Evolutionary conservation across 176 grass and related monocot genomes (phyloP).

Genomic region (Juncus effusus): DNA sequence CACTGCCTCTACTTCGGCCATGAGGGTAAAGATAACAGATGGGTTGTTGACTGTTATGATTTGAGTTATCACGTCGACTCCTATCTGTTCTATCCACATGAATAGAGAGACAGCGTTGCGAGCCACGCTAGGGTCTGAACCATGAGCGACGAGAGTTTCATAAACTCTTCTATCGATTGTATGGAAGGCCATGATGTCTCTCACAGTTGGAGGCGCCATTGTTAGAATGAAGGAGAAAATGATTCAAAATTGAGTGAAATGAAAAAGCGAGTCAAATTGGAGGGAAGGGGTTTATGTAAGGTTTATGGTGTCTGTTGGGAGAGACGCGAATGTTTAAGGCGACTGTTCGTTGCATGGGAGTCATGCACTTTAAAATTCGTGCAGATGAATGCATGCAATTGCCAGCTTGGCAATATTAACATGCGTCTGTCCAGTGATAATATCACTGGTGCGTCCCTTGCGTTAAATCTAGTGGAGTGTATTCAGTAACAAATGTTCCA

Average conservation of each 20-base stretch:
- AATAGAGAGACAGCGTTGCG: slow-evolving; percentile 48
- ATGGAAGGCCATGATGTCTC: slow-evolving; percentile 47
- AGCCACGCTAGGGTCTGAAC: slow-evolving; percentile 16
- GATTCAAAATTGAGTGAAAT: neutral
- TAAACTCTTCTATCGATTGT: slow-evolving; percentile 27
- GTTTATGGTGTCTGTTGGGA: too few species aligned
- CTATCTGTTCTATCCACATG: slow-evolving; percentile 41
- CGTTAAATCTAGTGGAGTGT: too few species aligned
- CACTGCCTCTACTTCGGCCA: slow-evolving; percentile 34
- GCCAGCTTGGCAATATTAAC: too few species aligned
- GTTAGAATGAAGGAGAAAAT: neutral
- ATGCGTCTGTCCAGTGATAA: too few species aligned
- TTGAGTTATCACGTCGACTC: slow-evolving; percentile 12
- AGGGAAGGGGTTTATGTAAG: too few species aligned
- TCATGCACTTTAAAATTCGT: too few species aligned
- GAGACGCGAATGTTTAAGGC: too few species aligned
- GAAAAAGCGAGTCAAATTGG: too few species aligned
- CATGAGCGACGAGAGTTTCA: slow-evolving; percentile 24
- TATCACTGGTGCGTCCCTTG: too few species aligned
- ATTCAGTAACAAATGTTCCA: too few species aligned
- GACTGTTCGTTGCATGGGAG: too few species aligned
- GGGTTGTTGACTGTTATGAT: neutral
- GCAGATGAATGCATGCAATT: too few species aligned
- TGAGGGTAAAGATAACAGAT: neutral
- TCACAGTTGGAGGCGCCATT: slow-evolving; percentile 33